Evolutionary conservation across 2,329 filamentous ascomycete species (phyloP).

Genomic region (Cladosporium cucumerinum): DNA sequence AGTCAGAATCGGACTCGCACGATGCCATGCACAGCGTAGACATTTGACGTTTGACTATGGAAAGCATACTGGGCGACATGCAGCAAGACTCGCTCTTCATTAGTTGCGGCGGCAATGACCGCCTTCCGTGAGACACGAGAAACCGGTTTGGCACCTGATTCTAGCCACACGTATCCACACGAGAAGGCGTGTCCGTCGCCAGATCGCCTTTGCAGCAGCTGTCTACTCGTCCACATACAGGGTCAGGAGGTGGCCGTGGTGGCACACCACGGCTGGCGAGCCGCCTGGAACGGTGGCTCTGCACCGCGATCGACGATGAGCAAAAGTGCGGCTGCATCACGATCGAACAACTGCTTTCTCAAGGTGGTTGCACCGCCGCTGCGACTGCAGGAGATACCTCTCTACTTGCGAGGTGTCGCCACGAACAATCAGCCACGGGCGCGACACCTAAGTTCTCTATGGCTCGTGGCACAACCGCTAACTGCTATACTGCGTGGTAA

Average conservation of each 20-base stretch:
- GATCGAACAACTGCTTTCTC: constrained; percentile 4
- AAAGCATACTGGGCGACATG: neutral
- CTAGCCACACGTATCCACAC: constrained; percentile 6
- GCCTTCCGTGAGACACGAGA: neutral
- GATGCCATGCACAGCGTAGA: neutral
- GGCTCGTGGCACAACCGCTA: neutral
- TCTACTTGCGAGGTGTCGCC: neutral
- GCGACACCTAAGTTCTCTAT: neutral
- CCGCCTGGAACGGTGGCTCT: constrained; percentile 2
- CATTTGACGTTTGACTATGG: neutral
- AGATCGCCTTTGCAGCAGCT: constrained; percentile 14
- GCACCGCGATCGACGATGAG: constrained; percentile 10
- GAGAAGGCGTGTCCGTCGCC: constrained; percentile 1
- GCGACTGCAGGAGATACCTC: neutral
- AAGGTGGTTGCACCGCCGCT: neutral
- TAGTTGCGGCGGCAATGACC: neutral
- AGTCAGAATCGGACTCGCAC: neutral
- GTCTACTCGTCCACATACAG: neutral
- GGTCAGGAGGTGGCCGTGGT: constrained; percentile 16
- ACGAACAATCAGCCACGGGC: neutral
- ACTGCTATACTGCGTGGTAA: neutral
- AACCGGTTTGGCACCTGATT: constrained; percentile 1
- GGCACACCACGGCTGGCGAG: constrained; percentile 8
- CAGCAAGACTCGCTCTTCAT: neutral
- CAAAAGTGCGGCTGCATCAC: neutral